Percentiles rank a stretch among this genome's conserved stretches.
Conservation (phyloP, 257 asterid species). For the Solanum verrucosum region DNA sequence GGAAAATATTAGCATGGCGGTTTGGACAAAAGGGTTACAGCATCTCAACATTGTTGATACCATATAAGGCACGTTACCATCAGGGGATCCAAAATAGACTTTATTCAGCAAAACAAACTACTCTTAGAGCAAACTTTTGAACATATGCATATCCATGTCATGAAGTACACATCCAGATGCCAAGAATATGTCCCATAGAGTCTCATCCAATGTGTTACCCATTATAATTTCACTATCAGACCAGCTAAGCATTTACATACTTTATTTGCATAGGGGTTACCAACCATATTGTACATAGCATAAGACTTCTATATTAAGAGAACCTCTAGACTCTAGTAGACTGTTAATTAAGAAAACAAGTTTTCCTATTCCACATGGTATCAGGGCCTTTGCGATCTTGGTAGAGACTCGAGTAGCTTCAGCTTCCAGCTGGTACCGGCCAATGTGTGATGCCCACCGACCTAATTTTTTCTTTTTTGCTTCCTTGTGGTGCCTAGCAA, state of each 20-base stretch:
- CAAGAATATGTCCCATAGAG: neutral
- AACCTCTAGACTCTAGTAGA: neutral
- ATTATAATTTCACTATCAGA: neutral
- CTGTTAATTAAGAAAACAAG: neutral
- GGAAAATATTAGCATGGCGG: slow-evolving; percentile 1
- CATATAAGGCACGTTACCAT: neutral
- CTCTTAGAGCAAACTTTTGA: neutral
- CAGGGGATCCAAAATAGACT: neutral
- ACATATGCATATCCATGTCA: neutral
- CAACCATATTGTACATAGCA: neutral
- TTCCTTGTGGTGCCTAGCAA: neutral
- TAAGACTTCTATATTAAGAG: neutral
- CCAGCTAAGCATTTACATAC: neutral
- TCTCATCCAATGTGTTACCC: neutral
- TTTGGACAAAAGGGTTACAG: neutral
- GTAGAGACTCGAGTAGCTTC: neutral
- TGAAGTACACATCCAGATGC: neutral
- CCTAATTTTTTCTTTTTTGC: neutral
- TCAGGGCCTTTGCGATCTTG: neutral
- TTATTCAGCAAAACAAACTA: neutral
- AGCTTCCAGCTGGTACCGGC: neutral
- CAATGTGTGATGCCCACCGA: neutral
- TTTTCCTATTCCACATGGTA: neutral
- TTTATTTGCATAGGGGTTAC: neutral
- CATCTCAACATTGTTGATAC: neutral